Percentiles rank a stretch among this genome's conserved stretches.
Evolutionary conservation across 768 basidiomycete genomes (phyloP).

Genomic region (Wakefieldia striispora): DNA sequence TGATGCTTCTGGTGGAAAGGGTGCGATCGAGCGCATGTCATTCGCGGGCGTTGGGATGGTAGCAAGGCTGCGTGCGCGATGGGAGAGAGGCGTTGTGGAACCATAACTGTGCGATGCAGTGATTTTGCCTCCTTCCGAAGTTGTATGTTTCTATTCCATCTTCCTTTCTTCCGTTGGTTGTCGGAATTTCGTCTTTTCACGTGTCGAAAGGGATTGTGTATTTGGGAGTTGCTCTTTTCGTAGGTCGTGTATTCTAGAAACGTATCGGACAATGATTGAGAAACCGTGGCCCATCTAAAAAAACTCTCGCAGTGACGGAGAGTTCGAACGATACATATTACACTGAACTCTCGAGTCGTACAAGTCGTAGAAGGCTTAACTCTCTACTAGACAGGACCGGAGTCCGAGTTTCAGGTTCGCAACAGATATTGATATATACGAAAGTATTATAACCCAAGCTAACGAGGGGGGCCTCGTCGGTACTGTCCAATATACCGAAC

Average conservation of each 20-base stretch:
- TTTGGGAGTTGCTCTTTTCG: neutral
- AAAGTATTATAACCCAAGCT: too few relatives aligned
- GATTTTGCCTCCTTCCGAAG: too few relatives aligned
- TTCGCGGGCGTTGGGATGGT: constrained; percentile 15
- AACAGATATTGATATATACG: neutral
- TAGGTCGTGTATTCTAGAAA: too few relatives aligned
- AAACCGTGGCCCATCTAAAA: too few relatives aligned
- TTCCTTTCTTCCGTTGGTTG: neutral
- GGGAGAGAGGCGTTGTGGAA: constrained; percentile 10
- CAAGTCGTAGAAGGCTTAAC: too few relatives aligned
- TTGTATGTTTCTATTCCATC: neutral
- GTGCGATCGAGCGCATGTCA: neutral
- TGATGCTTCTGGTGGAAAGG: neutral
- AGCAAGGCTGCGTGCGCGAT: constrained; percentile 19
- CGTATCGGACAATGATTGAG: neutral
- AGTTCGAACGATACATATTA: neutral
- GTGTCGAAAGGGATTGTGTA: neutral
- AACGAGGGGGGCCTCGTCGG: too few relatives aligned
- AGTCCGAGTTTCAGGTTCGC: neutral
- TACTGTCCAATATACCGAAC: too few relatives aligned
- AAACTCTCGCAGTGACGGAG: too few relatives aligned
- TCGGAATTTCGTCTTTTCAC: neutral
- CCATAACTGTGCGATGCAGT: too few relatives aligned
- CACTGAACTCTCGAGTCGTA: too few relatives aligned
- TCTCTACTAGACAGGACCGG: neutral